Evolutionary conservation across 2,329 filamentous ascomycete species (phyloP).

Genomic region (Ophiostoma himal-ulmi): DNA sequence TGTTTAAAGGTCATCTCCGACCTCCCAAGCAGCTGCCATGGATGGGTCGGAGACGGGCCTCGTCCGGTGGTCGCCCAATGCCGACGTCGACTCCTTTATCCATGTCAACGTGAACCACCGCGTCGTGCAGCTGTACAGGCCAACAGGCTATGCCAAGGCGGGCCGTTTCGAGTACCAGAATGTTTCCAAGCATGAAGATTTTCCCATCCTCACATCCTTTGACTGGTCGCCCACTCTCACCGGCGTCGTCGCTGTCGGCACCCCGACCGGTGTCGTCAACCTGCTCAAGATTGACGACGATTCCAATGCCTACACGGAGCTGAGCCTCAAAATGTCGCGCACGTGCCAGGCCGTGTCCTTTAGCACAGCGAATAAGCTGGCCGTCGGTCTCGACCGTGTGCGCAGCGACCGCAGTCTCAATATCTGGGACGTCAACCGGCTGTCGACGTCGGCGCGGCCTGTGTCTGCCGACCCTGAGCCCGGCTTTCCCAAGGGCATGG

Average conservation of each 20-base stretch:
- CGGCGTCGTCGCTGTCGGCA: conserved; percentile 68
- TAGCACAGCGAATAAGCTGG: conserved; percentile 64
- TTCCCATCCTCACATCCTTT: conserved; percentile 58
- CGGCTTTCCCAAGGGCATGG: conserved; percentile 44
- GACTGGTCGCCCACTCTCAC: conserved; percentile 60
- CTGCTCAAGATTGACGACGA: conserved; percentile 67
- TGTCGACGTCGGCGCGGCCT: conserved; percentile 39
- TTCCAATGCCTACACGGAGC: conserved; percentile 58
- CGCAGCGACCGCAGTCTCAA: conserved; percentile 77
- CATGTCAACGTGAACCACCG: conserved; percentile 60
- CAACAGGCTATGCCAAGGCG: conserved; percentile 52
- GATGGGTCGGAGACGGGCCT: conserved; percentile 57
- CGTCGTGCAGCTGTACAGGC: conserved; percentile 57
- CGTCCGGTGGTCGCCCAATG: conserved; percentile 61
- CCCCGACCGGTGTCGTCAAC: conserved; percentile 67
- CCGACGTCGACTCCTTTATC: conserved; percentile 54
- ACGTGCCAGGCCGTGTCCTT: conserved; percentile 79
- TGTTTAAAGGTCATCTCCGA: background rate
- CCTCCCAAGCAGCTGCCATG: conserved; percentile 35
- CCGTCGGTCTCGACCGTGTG: conserved; percentile 73
- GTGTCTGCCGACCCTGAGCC: background rate
- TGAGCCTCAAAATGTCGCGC: conserved; percentile 67
- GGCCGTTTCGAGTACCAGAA: conserved; percentile 54
- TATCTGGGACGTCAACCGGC: conserved; percentile 70
- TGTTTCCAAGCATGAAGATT: conserved; percentile 55